Conservation (phyloP, 495 filamentous ascomycete genomes). For the Penicillium subrubescens region DNA sequence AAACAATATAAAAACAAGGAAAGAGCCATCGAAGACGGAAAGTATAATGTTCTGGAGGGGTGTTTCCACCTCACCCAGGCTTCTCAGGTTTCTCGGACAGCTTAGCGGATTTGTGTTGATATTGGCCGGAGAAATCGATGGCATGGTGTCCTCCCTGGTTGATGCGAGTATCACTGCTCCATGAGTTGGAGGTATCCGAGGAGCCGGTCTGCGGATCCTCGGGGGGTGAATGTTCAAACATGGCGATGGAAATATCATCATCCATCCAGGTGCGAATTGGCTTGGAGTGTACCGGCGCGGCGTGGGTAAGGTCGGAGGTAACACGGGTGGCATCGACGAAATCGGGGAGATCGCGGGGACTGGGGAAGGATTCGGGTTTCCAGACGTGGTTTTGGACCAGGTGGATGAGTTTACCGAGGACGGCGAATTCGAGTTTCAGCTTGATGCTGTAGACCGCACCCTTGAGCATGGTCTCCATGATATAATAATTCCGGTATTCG, state of each 20-base stretch:
- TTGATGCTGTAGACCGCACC: slow-evolving; percentile 65
- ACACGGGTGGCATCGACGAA: slow-evolving; percentile 50
- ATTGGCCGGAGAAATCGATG: slow-evolving; percentile 32
- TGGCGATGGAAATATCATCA: slow-evolving; percentile 47
- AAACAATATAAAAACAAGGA: slow-evolving; percentile 4
- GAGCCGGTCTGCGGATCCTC: slow-evolving; percentile 22
- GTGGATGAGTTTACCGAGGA: slow-evolving; percentile 53
- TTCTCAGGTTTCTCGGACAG: slow-evolving; percentile 18
- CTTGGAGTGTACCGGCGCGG: slow-evolving; percentile 25
- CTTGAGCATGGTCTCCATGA: slow-evolving; percentile 62
- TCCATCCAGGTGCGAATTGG: slow-evolving; percentile 40
- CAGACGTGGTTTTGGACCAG: slow-evolving; percentile 44
- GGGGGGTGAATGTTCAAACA: slow-evolving; percentile 42
- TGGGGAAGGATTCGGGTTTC: slow-evolving; percentile 42
- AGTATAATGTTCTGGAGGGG: not conserved
- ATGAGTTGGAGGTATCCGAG: slow-evolving; percentile 34
- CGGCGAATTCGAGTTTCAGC: slow-evolving; percentile 66
- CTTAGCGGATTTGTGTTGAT: slow-evolving; percentile 11
- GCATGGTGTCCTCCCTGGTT: slow-evolving; percentile 27
- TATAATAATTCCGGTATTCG: slow-evolving; percentile 58
- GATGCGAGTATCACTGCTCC: slow-evolving; percentile 39
- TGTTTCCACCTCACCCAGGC: slow-evolving; percentile 13
- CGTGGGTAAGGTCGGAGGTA: slow-evolving; percentile 47
- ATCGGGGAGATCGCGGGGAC: slow-evolving; percentile 37
- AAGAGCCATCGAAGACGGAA: not conserved